A percentile compares a stretch with the other conserved stretches of the same genome.
These are phyloP conservation scores for Brettanomyces custersianus DNA, from an alignment of 805 yeast genomes.

Conservation along the genomic window DNA sequence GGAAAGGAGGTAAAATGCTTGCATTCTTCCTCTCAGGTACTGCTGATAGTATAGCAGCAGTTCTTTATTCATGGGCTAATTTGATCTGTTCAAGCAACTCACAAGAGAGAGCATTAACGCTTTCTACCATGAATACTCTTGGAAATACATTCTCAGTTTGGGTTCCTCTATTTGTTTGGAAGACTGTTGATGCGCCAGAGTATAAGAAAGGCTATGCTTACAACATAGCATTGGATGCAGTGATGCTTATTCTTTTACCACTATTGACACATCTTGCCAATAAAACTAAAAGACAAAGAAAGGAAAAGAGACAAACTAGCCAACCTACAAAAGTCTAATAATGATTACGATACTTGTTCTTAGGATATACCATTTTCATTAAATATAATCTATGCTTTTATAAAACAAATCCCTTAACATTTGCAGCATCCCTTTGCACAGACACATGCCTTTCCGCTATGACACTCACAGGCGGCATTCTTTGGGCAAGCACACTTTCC, in stretches of 20 bases:
- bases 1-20: constrained; percentile 34
- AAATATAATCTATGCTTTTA: too few relatives aligned
- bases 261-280: neutral
- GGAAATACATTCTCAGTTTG: constrained; percentile 34
- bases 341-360: neutral
- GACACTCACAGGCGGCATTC: too few relatives aligned
- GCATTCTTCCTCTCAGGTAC: constrained; percentile 31
- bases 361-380: too few relatives aligned
- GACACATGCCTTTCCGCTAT: too few relatives aligned
- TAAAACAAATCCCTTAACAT: too few relatives aligned
- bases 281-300: neutral
- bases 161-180: constrained; percentile 35
- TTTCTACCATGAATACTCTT: constrained; percentile 32
- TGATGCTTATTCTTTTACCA: neutral
- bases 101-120: constrained; percentile 29
- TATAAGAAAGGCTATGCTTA: constrained; percentile 30
- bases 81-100: constrained; percentile 32
- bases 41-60: constrained; percentile 46
- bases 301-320: neutral
- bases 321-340: neutral
- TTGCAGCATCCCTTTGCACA: too few relatives aligned
- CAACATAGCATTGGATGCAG: constrained; percentile 1
- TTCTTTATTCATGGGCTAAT: constrained; percentile 46
- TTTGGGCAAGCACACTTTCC: too few relatives aligned
- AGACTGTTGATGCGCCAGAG: constrained; percentile 30